Evolutionary conservation across 441 rosid genomes (phyloP), one percentile per base, ranked within the genome.

Genomic region (Populus hybrid): DNA sequence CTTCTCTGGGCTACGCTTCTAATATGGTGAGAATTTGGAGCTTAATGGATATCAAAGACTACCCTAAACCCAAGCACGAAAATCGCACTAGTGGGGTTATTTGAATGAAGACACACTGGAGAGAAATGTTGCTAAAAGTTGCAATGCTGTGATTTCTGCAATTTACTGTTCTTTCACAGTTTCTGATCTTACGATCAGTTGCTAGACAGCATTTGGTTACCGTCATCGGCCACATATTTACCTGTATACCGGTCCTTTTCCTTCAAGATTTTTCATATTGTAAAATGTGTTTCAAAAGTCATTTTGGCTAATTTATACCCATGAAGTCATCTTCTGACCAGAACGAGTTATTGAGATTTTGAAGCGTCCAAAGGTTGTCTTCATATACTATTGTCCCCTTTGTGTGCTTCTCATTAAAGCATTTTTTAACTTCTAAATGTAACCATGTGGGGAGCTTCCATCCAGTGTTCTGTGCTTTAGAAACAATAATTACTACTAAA

Each of bases 121-220:
- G 33, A 72, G 50, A 50, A 38, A 28, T 28, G 23, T 16, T 31
- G 20, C 38, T 64, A 20, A 12, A 33, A 65, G 75, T 61, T 75
- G 18, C 74, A 36, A 20, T 72, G 66, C 67, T 71, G 64, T 68
- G 35, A 71, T 40, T 72, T 74, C 53, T 71, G 40, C 70, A 28
- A 67, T 70, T 74, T 53, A 71, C 35, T 50, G 45, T 61, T 61
- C 36, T 33, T n/a, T 28, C 7, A 18, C 29, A 35, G 14, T 75
- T 82, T 71, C 26, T 79, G 76, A 81, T 72, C 69, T 65, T 45
- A n/a, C 74, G 14, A 24, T 76, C 76, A 28, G 76, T 69, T 29
- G 72, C 73, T 68, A 23, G 75, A 75, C 16, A 64, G 35, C 73
- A 67, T 59, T 76, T 72, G 4, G 40, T 29, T 74, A 26, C 24